These are phyloP conservation scores for Candida fluviatilis DNA, from an alignment of 805 yeast species.

Conservation along the genomic window DNA sequence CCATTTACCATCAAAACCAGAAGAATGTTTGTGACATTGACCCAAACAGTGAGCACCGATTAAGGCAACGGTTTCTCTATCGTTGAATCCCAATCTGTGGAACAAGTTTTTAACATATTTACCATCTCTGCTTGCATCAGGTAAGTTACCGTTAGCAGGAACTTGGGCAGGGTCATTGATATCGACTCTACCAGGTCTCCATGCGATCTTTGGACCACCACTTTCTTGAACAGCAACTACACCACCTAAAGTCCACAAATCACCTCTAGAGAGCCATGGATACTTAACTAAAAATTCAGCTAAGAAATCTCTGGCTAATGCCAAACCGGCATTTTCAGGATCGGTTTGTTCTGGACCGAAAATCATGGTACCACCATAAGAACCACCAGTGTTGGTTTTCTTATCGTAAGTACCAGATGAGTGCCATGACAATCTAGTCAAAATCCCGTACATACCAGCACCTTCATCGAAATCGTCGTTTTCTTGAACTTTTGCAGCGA, in stretches of 20 bases:
- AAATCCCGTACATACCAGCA: slow-evolving; percentile 35
- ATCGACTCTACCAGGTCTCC: slow-evolving; percentile 83
- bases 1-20: slow-evolving; percentile 46
- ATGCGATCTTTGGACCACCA: slow-evolving; percentile 72
- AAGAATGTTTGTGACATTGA: slow-evolving; percentile 30
- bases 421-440: slow-evolving; percentile 39
- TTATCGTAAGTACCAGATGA: slow-evolving; percentile 28
- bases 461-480: slow-evolving; percentile 32
- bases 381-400: slow-evolving; percentile 28
- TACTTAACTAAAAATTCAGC: slow-evolving; percentile 53
- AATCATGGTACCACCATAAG: slow-evolving; percentile 36
- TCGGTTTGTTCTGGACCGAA: slow-evolving; percentile 29
- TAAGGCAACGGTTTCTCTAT: slow-evolving; percentile 38
- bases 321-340: slow-evolving; percentile 58
- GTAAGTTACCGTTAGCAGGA: slow-evolving; percentile 69
- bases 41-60: slow-evolving; percentile 43
- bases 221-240: slow-evolving; percentile 73
- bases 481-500: slow-evolving; percentile 57
- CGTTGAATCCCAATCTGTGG: slow-evolving; percentile 46
- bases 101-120: slow-evolving; percentile 63
- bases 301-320: slow-evolving; percentile 51
- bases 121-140: slow-evolving; percentile 65
- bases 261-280: slow-evolving; percentile 76
- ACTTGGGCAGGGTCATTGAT: slow-evolving; percentile 42
- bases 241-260: slow-evolving; percentile 75